A percentile compares a stretch with the other conserved stretches of the same genome.
These are phyloP conservation scores for Alternaria consortialis DNA, from an alignment of 2,329 filamentous ascomycete genomes.

Conservation along the genomic window DNA sequence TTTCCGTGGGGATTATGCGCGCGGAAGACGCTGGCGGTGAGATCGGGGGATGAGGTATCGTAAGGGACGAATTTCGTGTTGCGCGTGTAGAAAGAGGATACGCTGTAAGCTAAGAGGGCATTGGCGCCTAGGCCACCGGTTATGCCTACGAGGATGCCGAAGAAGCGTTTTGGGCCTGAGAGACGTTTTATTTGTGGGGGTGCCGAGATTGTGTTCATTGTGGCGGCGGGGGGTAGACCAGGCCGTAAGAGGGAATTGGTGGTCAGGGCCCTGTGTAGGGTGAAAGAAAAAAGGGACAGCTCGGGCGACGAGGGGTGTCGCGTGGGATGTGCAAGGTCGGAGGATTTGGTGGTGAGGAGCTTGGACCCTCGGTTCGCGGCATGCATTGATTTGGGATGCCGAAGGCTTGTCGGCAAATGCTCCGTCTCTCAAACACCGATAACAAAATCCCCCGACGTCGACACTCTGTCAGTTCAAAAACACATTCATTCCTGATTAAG, in stretches of 20 bases:
- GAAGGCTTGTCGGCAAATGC: constrained; percentile 8
- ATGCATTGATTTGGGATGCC: constrained; percentile 22
- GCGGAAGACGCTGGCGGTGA: constrained; percentile 29
- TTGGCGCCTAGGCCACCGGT: constrained; percentile 42
- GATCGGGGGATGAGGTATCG: constrained; percentile 40
- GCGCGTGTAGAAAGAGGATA: constrained; percentile 48
- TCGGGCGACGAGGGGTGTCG: not conserved
- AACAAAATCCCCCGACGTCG: not conserved
- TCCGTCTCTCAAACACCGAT: constrained; percentile 5
- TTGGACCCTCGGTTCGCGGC: constrained; percentile 23
- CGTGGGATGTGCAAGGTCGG: constrained; percentile 5
- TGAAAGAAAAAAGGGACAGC: not conserved
- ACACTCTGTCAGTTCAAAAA: not conserved
- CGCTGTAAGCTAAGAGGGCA: constrained; percentile 44
- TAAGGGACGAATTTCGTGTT: constrained; percentile 50
- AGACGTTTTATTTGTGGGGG: constrained; percentile 43
- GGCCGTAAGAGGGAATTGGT: not conserved
- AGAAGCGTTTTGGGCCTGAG: constrained; percentile 38
- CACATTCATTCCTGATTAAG: not conserved
- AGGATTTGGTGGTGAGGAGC: constrained; percentile 21
- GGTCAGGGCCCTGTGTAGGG: not conserved
- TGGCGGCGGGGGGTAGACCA: not conserved
- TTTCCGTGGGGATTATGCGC: constrained; percentile 48
- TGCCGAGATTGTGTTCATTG: constrained; percentile 49
- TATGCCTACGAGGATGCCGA: constrained; percentile 46